Conservation (phyloP, 2,329 filamentous ascomycete genomes). For the Arthrobotrys megalospora region DNA sequence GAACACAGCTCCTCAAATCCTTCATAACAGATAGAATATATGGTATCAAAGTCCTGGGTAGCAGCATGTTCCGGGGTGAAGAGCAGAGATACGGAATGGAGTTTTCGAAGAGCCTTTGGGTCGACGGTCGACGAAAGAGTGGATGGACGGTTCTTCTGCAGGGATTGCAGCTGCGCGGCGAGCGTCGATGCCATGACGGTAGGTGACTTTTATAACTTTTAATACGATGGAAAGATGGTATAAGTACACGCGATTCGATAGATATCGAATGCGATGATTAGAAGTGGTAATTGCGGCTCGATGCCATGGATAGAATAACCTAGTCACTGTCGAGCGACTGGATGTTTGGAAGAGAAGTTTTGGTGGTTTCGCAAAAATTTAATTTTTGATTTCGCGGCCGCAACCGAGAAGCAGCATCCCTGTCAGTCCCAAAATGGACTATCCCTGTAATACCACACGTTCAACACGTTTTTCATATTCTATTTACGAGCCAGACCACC, state of each 20-base stretch:
- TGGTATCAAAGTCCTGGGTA: slow-evolving; percentile 88
- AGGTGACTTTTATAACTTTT: neutral
- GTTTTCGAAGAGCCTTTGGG: slow-evolving; percentile 85
- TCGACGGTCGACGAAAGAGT: slow-evolving; percentile 87
- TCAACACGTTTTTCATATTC: slow-evolving; percentile 24
- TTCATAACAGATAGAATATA: slow-evolving; percentile 88
- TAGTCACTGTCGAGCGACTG: slow-evolving; percentile 12
- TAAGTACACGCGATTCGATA: slow-evolving; percentile 30
- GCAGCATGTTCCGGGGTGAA: slow-evolving; percentile 89
- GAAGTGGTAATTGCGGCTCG: slow-evolving; percentile 1
- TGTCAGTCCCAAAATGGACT: neutral
- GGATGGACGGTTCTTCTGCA: slow-evolving; percentile 81
- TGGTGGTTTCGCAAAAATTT: slow-evolving; percentile 22
- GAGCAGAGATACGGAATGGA: slow-evolving; percentile 94
- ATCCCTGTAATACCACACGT: slow-evolving; percentile 2
- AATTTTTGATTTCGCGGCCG: slow-evolving; percentile 25
- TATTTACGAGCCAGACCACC: slow-evolving; percentile 2
- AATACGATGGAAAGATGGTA: neutral
- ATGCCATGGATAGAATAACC: slow-evolving; percentile 31
- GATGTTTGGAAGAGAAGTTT: slow-evolving; percentile 28
- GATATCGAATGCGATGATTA: slow-evolving; percentile 41
- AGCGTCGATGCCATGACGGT: slow-evolving; percentile 84
- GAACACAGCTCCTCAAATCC: slow-evolving; percentile 93
- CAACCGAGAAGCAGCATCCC: neutral
- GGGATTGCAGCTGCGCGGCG: slow-evolving; percentile 92